phyloP scores from a whole-genome alignment of 78 protist species.

The Dictyostelium purpureum region DNA sequence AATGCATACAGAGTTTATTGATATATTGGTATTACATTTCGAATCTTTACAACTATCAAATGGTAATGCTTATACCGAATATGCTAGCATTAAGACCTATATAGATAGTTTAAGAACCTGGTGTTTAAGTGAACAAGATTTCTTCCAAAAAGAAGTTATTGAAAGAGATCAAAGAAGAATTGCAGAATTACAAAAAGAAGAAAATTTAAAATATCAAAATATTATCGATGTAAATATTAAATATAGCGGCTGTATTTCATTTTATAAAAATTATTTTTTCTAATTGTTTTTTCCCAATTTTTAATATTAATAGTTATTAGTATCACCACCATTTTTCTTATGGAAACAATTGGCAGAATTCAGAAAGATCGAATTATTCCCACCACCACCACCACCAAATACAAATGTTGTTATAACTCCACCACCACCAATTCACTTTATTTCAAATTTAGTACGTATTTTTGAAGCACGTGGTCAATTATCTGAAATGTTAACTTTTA shows the following conservation, averaged over 20 bases:
- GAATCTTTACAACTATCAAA: conserved; percentile 16
- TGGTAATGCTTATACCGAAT: conserved; percentile 61
- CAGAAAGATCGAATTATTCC: conserved; percentile 63
- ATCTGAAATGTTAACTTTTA: background rate
- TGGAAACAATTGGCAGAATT: conserved; percentile 14
- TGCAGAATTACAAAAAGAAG: conserved; percentile 32
- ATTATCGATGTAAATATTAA: conserved; percentile 32
- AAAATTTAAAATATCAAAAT: conserved; percentile 24
- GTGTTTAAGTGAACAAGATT: conserved; percentile 75
- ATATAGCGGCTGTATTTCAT: too few relatives aligned
- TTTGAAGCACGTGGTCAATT: conserved; percentile 23
- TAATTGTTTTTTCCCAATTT: background rate
- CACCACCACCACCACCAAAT: conserved; percentile 52
- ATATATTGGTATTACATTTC: conserved; percentile 32
- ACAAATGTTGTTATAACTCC: background rate
- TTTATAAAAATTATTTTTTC: background rate
- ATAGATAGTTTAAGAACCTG: conserved; percentile 68
- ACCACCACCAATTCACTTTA: conserved; percentile 44
- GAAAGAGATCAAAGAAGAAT: conserved; percentile 40
- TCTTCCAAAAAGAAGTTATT: conserved; percentile 33
- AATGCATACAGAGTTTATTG: conserved; percentile 75
- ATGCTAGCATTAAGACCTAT: conserved; percentile 71
- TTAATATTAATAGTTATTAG: conserved; percentile 9
- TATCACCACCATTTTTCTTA: conserved; percentile 44
- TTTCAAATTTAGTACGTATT: conserved; percentile 40